Evolutionary conservation across 2,329 filamentous ascomycete genomes (phyloP).

Genomic region (Nectriaceae sp.): DNA sequence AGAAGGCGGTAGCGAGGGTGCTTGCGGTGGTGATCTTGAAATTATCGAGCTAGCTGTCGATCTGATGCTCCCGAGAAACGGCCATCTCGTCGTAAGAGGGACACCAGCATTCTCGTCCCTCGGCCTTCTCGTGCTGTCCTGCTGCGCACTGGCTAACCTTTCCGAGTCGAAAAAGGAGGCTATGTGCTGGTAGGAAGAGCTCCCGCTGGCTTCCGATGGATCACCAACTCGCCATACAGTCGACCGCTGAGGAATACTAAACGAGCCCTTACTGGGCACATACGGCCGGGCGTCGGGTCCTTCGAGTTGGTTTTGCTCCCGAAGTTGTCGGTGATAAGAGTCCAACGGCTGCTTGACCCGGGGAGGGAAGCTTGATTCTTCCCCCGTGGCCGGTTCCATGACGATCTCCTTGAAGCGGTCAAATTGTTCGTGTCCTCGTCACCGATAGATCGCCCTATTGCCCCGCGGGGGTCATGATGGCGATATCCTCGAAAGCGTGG

Average conservation of each 20-base stretch:
- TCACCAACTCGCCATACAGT: conserved; percentile 7
- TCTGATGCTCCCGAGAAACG: conserved; percentile 28
- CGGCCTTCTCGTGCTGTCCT: not conserved
- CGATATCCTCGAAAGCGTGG: not conserved
- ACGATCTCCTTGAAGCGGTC: not conserved
- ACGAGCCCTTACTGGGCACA: conserved; percentile 14
- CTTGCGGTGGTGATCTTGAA: conserved; percentile 11
- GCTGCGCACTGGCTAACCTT: conserved; percentile 17
- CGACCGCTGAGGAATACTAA: conserved; percentile 23
- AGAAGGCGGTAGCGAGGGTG: not conserved
- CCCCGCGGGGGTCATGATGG: conserved; percentile 1
- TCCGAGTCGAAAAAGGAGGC: conserved; percentile 30
- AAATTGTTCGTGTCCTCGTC: not conserved
- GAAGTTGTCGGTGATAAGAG: conserved; percentile 29
- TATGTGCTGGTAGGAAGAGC: conserved; percentile 16
- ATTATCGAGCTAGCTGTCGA: conserved; percentile 20
- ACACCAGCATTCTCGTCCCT: conserved; percentile 18
- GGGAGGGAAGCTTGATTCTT: conserved; percentile 18
- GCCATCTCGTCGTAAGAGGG: conserved; percentile 21
- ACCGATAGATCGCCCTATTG: not conserved
- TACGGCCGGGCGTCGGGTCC: not conserved
- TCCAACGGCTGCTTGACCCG: conserved; percentile 19
- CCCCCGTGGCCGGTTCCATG: conserved; percentile 23
- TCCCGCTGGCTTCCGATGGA: conserved; percentile 6
- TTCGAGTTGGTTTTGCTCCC: conserved; percentile 25